Evolutionary conservation across 331 rosid species (phyloP).

Genomic region (Arachis monticola): DNA sequence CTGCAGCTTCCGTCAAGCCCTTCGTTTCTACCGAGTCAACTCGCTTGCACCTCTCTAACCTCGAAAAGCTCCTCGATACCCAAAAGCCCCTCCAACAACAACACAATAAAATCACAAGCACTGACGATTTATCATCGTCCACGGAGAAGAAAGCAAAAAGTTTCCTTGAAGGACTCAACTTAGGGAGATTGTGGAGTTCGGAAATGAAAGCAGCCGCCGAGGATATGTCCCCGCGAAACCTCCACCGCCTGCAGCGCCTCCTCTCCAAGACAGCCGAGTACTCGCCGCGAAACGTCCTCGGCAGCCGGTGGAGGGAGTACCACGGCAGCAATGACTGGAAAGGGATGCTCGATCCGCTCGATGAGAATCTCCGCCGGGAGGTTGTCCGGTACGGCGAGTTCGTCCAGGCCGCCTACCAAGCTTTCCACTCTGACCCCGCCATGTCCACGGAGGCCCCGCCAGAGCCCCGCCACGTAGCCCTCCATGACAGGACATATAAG

Average conservation of each 20-base stretch:
- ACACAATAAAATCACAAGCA: slow-evolving; percentile 9
- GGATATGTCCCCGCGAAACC: slow-evolving; percentile 84
- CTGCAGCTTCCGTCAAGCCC: slow-evolving; percentile 29
- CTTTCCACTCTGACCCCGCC: slow-evolving; percentile 75
- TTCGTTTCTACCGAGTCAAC: slow-evolving; percentile 35
- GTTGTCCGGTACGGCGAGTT: slow-evolving; percentile 87
- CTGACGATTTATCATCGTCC: background rate
- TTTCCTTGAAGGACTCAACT: slow-evolving; percentile 55
- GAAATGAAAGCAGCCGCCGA: slow-evolving; percentile 61
- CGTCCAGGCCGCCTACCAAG: slow-evolving; percentile 83
- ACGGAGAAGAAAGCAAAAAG: slow-evolving; percentile 51
- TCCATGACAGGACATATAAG: slow-evolving; percentile 65
- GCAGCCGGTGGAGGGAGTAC: slow-evolving; percentile 71
- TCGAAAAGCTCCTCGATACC: slow-evolving; percentile 66
- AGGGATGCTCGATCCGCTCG: slow-evolving; percentile 84
- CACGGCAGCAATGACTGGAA: slow-evolving; percentile 83
- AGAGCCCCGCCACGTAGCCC: slow-evolving; percentile 48
- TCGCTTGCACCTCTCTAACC: slow-evolving; percentile 66
- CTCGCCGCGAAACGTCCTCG: slow-evolving; percentile 74
- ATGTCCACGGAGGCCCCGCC: slow-evolving; percentile 68
- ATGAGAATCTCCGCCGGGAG: slow-evolving; percentile 92
- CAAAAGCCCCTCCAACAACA: slow-evolving; percentile 37
- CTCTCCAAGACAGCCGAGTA: slow-evolving; percentile 69
- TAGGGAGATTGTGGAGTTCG: slow-evolving; percentile 75
- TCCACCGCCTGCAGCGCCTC: slow-evolving; percentile 64